Evolutionary conservation across 179 eudicot species (phyloP), one percentile per base, ranked within the genome.

Genomic region (Carnegiea gigantea): DNA sequence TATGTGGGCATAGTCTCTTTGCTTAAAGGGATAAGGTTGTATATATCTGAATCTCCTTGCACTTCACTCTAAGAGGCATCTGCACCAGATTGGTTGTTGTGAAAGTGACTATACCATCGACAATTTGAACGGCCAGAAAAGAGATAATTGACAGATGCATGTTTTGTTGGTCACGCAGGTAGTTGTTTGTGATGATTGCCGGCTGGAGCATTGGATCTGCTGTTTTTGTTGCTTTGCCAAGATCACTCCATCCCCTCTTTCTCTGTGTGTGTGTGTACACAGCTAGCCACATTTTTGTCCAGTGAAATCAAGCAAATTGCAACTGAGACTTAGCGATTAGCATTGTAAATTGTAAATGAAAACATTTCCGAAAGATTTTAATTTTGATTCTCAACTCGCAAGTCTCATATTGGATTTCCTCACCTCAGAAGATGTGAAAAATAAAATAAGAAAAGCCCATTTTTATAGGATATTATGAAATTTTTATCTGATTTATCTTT

Each of bases 131-230:
- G 46, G 46, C 43, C 10, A 70, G 8, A 67, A 30, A 12, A 3
- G 2, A 9, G 26, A 76, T 10, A 9, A 1, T 62, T 76, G 49
- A 70, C 65, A 20, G 78, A 76, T 76, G 46, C 33, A 75, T 33
- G 17, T 70, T 76, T 54, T 76, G 9, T 43, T 38, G 74, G 46
- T 46, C 7, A 67, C 53, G 71, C 80, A 77, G 84, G 80, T 82
- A 82, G 71, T 6, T 54, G 30, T 44, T 46, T 14, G 21, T 67
- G 60, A 70, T 82, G 84, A 70, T 77, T 20, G 57, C 57, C 75
- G 11, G 73, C 72, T 20, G 40, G 23, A 23, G 60, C 72, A 24
- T 8, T 10, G 30, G 43, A 77, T 36, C 40, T 12, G 62, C 17
- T 76, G 51, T 67, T 38, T 51, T 18, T 67, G 71, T 49, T 54